Evolutionary conservation across 1,139 yeast species (phyloP).

Genomic region (Petasospora fabianii): DNA sequence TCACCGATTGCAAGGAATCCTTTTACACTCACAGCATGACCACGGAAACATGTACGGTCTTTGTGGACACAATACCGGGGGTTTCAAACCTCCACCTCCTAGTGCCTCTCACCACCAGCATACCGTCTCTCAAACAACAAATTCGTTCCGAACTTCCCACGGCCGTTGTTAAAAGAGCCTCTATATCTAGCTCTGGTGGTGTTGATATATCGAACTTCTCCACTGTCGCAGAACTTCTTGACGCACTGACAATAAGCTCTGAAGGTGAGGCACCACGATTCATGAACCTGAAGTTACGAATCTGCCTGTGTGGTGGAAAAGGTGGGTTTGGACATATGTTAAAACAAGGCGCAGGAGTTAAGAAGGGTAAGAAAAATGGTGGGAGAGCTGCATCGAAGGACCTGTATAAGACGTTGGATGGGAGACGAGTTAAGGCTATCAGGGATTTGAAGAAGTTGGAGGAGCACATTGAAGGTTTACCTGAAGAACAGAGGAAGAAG

Average conservation of each 20-base stretch:
- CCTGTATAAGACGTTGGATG: slow-evolving; percentile 36
- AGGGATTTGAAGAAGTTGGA: slow-evolving; percentile 34
- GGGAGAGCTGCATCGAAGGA: slow-evolving; percentile 27
- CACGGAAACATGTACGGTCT: background rate
- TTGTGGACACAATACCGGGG: background rate
- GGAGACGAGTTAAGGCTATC: slow-evolving; percentile 33
- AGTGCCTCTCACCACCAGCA: background rate
- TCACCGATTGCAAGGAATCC: no score
- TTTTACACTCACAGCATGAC: background rate
- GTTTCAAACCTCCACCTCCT: background rate
- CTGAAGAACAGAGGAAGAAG: slow-evolving; percentile 21
- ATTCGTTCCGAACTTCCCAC: background rate
- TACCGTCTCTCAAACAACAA: background rate
- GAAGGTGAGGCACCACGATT: no score
- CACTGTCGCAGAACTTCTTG: background rate
- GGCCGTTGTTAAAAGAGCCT: background rate
- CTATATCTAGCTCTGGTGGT: background rate
- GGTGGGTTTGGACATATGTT: slow-evolving; percentile 48
- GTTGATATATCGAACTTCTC: background rate
- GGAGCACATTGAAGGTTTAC: slow-evolving; percentile 31
- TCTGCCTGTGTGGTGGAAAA: slow-evolving; percentile 44
- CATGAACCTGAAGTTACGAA: slow-evolving; percentile 25
- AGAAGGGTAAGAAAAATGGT: slow-evolving; percentile 30
- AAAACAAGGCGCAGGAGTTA: slow-evolving; percentile 37
- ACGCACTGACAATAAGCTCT: background rate